Percentiles rank a stretch among this genome's conserved stretches.
Evolutionary conservation across 805 yeast genomes (phyloP).

Genomic region (Danielia reshetovae): DNA sequence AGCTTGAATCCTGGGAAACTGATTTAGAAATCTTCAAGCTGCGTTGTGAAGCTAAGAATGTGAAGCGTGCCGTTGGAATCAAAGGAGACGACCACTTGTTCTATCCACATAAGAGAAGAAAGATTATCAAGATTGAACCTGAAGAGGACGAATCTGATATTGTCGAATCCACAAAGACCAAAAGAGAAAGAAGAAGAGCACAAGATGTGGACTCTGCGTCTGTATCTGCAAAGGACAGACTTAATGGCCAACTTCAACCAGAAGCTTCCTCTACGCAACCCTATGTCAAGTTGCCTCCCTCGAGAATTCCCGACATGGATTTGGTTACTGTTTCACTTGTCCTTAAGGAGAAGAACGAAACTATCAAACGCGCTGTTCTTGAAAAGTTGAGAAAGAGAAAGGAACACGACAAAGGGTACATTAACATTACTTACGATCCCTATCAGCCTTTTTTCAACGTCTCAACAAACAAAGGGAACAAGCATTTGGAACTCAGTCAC

Average conservation of each 20-base stretch:
- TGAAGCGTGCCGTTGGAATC: constrained; percentile 72
- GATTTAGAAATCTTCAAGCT: constrained; percentile 69
- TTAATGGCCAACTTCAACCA: constrained; percentile 12
- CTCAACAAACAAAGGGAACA: constrained; percentile 44
- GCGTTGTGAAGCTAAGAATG: constrained; percentile 64
- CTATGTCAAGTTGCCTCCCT: constrained; percentile 81
- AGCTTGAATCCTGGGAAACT: constrained; percentile 55
- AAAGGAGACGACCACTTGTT: constrained; percentile 84
- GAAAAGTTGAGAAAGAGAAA: constrained; percentile 75
- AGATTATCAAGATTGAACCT: constrained; percentile 31
- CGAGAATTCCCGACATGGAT: constrained; percentile 91
- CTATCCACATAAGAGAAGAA: constrained; percentile 71
- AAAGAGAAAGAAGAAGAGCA: constrained; percentile 14
- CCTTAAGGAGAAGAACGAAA: constrained; percentile 67
- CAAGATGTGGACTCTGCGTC: constrained; percentile 12
- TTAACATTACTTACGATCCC: constrained; percentile 84
- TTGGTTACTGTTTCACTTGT: constrained; percentile 77
- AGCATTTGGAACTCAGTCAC: constrained; percentile 51
- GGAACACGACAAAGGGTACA: constrained; percentile 68
- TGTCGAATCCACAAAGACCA: constrained; percentile 7
- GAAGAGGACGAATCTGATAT: constrained; percentile 29
- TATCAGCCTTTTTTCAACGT: constrained; percentile 76
- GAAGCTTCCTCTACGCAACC: constrained; percentile 53
- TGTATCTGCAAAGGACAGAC: constrained; percentile 17
- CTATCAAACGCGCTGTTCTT: constrained; percentile 77